These are phyloP conservation scores for Chlamydomonas incerta DNA, from an alignment of 139 green algal genomes.

Conservation along the genomic window DNA sequence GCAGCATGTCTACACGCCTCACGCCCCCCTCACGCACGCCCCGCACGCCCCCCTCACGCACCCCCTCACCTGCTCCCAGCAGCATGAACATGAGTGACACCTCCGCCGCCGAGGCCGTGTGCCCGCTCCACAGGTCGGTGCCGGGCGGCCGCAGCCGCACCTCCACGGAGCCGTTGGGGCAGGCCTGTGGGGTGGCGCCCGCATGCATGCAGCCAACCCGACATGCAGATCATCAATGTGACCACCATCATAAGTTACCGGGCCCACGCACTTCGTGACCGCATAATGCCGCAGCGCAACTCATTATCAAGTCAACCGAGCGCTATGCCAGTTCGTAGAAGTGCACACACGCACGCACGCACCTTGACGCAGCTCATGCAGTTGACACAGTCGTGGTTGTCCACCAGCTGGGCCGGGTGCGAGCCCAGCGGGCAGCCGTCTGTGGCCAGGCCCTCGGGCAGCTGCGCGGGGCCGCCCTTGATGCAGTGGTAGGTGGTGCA, in stretches of 20 bases:
- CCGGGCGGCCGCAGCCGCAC: conserved; percentile 71
- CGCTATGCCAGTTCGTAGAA: too few species aligned
- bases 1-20: too few species aligned
- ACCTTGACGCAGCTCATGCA: conserved; percentile 76
- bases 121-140: conserved; percentile 72
- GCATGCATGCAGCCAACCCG: too few species aligned
- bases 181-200: conserved; percentile 64
- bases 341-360: background rate
- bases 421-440: conserved; percentile 79
- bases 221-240: too few species aligned
- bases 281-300: too few species aligned
- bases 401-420: conserved; percentile 79
- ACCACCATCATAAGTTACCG: too few species aligned
- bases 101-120: conserved; percentile 69
- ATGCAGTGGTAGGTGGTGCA: conserved; percentile 82
- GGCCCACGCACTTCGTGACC: too few species aligned
- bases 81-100: conserved; percentile 80
- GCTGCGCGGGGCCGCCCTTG: conserved; percentile 62
- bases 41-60: too few species aligned
- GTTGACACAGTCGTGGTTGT: conserved; percentile 84
- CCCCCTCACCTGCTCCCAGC: conserved; percentile 60
- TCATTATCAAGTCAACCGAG: too few species aligned
- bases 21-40: too few species aligned
- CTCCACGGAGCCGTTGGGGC: conserved; percentile 69
- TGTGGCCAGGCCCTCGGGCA: conserved; percentile 49